A percentile compares a stretch with the other conserved stretches of the same genome.
Evolutionary conservation across 176 grass and related monocot species (phyloP).

Genomic region (Triticum turgidum): DNA sequence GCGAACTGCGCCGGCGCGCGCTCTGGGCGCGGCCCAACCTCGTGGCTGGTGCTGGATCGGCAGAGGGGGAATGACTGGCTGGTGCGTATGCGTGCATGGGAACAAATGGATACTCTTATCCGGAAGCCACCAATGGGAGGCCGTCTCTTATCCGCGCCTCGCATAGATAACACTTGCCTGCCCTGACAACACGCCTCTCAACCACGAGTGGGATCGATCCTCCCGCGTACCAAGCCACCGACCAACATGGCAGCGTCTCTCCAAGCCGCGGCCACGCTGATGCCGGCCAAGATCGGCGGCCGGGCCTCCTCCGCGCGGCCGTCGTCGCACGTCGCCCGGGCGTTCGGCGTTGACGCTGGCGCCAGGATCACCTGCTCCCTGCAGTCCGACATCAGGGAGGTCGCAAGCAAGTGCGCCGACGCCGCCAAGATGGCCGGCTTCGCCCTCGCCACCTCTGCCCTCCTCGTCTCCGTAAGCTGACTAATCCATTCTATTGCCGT

Average conservation of each 20-base stretch:
- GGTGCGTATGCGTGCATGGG: neutral
- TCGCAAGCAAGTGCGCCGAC: slow-evolving; percentile 52
- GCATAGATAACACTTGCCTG: slow-evolving; percentile 40
- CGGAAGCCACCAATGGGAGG: slow-evolving; percentile 56
- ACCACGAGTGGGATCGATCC: neutral
- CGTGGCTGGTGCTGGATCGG: neutral
- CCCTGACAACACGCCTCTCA: slow-evolving; percentile 35
- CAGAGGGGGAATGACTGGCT: slow-evolving; percentile 1
- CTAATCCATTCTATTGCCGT: neutral
- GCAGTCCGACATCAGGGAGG: slow-evolving; percentile 59
- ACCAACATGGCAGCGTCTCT: slow-evolving; percentile 72
- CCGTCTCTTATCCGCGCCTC: slow-evolving; percentile 50
- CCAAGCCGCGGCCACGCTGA: slow-evolving; percentile 78
- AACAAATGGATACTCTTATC: slow-evolving; percentile 36
- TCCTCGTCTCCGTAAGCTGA: slow-evolving; percentile 63
- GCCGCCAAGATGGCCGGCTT: slow-evolving; percentile 79
- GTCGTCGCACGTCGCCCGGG: slow-evolving; percentile 29
- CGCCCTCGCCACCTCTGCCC: slow-evolving; percentile 80
- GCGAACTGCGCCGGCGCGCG: neutral
- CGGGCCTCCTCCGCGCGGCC: slow-evolving; percentile 27
- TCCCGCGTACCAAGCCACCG: neutral
- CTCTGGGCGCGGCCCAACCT: neutral
- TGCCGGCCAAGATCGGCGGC: slow-evolving; percentile 71
- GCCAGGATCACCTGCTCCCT: slow-evolving; percentile 61
- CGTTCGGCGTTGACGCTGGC: neutral